Evolutionary conservation across 139 green algal genomes (phyloP).

Genomic region (Closterium sp.): DNA sequence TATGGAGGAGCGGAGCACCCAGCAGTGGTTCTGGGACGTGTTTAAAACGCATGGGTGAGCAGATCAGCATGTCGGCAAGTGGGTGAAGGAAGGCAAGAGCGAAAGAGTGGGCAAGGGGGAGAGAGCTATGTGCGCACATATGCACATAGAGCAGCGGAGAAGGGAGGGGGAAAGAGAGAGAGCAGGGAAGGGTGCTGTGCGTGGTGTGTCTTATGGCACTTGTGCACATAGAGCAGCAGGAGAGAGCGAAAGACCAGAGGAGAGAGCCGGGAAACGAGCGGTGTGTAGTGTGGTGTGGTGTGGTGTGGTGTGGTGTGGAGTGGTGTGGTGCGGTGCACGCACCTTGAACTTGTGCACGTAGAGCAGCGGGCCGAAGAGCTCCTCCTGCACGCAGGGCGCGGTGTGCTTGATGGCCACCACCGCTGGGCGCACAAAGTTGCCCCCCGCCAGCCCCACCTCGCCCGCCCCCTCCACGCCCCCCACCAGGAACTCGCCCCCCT

Average conservation of each 20-base stretch:
- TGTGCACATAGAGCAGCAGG: neutral
- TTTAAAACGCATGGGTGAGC: too few relatives aligned
- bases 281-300: too few relatives aligned
- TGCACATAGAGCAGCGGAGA: too few relatives aligned
- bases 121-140: neutral
- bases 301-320: too few relatives aligned
- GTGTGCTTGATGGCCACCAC: conserved; percentile 17
- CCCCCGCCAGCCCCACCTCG: neutral
- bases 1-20: too few relatives aligned
- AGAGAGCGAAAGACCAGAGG: neutral
- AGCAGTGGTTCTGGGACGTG: too few relatives aligned
- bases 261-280: too few relatives aligned
- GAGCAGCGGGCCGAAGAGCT: conserved; percentile 48
- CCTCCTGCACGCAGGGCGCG: conserved; percentile 8
- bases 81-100: neutral
- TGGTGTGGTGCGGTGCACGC: too few relatives aligned
- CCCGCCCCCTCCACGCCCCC: neutral
- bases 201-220: too few relatives aligned
- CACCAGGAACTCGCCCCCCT: neutral
- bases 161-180: too few relatives aligned
- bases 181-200: too few relatives aligned
- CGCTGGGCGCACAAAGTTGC: conserved; percentile 35
- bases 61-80: too few relatives aligned
- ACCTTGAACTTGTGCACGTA: conserved; percentile 40
- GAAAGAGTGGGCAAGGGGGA: neutral